Conservation (phyloP, 1,284 basidiomycete species). For the Austroboletus olivaceoglutinosus region DNA sequence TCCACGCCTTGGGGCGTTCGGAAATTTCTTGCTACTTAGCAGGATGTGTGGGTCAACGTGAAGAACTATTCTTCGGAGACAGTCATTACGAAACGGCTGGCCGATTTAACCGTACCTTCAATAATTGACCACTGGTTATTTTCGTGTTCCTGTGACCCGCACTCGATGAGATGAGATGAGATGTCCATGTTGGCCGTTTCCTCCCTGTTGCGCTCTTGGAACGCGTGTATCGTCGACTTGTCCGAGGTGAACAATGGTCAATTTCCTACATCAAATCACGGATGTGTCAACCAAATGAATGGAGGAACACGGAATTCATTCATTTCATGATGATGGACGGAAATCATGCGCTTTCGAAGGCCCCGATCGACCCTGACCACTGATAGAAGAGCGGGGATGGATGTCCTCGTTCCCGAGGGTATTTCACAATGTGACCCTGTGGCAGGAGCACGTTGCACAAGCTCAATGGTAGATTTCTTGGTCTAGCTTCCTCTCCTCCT, state of each 20-base stretch:
- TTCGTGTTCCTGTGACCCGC: too few species aligned
- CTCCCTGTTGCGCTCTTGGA: not conserved
- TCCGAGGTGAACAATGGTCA: not conserved
- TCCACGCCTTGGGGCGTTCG: conserved; percentile 4
- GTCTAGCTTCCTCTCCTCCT: too few species aligned
- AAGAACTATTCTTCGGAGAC: not conserved
- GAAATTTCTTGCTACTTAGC: not conserved
- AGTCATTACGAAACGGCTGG: conserved; percentile 12
- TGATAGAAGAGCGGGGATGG: not conserved
- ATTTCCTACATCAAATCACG: conserved; percentile 4
- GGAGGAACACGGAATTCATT: conserved; percentile 3
- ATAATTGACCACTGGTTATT: too few species aligned
- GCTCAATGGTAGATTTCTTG: not conserved
- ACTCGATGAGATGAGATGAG: too few species aligned
- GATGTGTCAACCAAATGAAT: not conserved
- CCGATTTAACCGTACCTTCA: too few species aligned
- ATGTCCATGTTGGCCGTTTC: not conserved
- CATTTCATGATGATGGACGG: conserved; percentile 2
- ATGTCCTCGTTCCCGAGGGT: conserved; percentile 4
- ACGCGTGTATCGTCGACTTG: conserved; percentile 8
- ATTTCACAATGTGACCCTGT: conserved; percentile 14
- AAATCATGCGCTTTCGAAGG: conserved; percentile 1
- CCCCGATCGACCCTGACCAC: conserved; percentile 17
- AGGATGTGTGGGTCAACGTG: not conserved
- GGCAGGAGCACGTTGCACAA: conserved; percentile 13